A percentile compares a stretch with the other conserved stretches of the same genome.
These are phyloP conservation scores for Penicillium coffeae DNA, from an alignment of 495 filamentous ascomycete species.

Conservation along the genomic window DNA sequence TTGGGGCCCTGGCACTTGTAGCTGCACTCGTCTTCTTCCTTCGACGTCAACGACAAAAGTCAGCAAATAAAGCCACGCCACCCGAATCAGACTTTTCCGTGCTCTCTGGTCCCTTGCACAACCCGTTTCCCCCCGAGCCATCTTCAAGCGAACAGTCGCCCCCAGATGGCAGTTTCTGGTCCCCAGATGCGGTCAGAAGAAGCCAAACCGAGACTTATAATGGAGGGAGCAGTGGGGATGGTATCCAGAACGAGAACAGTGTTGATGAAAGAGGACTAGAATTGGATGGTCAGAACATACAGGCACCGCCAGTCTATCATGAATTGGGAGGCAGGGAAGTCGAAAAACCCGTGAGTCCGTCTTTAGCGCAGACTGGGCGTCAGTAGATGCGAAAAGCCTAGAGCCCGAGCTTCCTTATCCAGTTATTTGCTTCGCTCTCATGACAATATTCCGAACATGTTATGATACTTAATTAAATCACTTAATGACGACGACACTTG, in stretches of 20 bases:
- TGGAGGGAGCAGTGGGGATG: conserved; percentile 7
- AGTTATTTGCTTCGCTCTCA: too few relatives aligned
- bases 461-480: too few relatives aligned
- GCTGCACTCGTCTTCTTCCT: conserved; percentile 13
- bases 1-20: conserved; percentile 15
- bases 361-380: too few relatives aligned
- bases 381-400: too few relatives aligned
- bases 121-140: conserved; percentile 5
- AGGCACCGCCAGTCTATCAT: conserved; percentile 18
- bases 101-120: conserved; percentile 14
- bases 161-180: conserved; percentile 10
- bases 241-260: conserved; percentile 7
- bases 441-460: too few relatives aligned
- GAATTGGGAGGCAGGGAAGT: conserved; percentile 10
- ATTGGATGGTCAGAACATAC: conserved; percentile 11
- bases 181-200: conserved; percentile 11
- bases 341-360: too few relatives aligned
- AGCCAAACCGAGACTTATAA: conserved; percentile 5
- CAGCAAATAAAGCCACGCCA: conserved; percentile 8
- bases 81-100: conserved; percentile 12
- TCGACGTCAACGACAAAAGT: conserved; percentile 16
- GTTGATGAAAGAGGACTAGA: conserved; percentile 12
- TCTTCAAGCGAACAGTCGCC: conserved; percentile 1
- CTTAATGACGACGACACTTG: too few relatives aligned
- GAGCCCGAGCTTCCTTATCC: too few relatives aligned